Evolutionary conservation across 768 basidiomycete genomes (phyloP).

Genomic region (Suillus plorans): DNA sequence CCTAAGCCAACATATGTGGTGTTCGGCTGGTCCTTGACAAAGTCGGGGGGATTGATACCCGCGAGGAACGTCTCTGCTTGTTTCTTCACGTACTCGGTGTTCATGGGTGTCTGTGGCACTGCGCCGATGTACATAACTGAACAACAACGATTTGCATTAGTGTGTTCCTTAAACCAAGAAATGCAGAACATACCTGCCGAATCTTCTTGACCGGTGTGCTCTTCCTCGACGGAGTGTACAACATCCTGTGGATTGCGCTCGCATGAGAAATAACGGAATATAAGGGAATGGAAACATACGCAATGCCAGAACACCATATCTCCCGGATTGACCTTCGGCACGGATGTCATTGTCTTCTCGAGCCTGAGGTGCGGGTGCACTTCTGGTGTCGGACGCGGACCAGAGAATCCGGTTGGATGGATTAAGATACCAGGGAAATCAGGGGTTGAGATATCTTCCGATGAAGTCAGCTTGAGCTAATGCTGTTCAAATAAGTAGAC

Average conservation of each 20-base stretch:
- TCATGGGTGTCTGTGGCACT: slow-evolving; percentile 62
- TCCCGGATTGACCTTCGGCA: slow-evolving; percentile 72
- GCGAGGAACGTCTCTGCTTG: slow-evolving; percentile 63
- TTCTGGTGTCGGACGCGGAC: slow-evolving; percentile 50
- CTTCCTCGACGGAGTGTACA: slow-evolving; percentile 46
- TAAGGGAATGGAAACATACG: slow-evolving; percentile 27
- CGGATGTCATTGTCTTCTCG: slow-evolving; percentile 63
- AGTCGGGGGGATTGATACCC: slow-evolving; percentile 74
- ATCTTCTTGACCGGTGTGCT: slow-evolving; percentile 55
- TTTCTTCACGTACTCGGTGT: slow-evolving; percentile 57
- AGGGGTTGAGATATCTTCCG: slow-evolving; percentile 43
- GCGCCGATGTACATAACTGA: slow-evolving; percentile 80
- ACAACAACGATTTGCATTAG: not conserved
- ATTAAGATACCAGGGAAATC: slow-evolving; percentile 53
- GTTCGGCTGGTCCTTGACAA: slow-evolving; percentile 49
- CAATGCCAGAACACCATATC: slow-evolving; percentile 83
- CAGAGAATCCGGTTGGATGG: slow-evolving; percentile 26
- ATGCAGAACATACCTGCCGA: slow-evolving; percentile 46
- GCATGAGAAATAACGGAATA: not conserved
- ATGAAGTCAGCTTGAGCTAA: not conserved
- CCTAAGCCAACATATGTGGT: slow-evolving; percentile 40
- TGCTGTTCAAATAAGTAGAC: slow-evolving; percentile 1
- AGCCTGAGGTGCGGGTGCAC: slow-evolving; percentile 71
- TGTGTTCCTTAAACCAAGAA: not conserved
- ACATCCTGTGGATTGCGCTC: slow-evolving; percentile 35